Evolutionary conservation across 164 flowering plant genomes (phyloP), one percentile per base, ranked within the genome.

Genomic region (Piper betle): DNA sequence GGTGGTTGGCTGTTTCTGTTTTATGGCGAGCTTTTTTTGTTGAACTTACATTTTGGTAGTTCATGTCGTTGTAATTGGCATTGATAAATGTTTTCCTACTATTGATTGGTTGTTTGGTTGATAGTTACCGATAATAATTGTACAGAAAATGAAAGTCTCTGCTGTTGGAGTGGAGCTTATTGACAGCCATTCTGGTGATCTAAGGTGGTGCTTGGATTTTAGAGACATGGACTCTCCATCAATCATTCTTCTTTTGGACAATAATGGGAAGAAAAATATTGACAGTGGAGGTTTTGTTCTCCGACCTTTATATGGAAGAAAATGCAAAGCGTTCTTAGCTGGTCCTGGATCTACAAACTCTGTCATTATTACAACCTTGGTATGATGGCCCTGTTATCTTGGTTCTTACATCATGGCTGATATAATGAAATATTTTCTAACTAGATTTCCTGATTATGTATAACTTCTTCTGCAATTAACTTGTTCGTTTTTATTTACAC

Each of bases 201-300:
- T 83, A 55, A 86, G 85, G 38, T 93, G 99, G 99, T 85, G 95
- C 74, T 80, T 91, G 78, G 97, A 91, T 75, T 93, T 93, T 73
- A 93, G 99, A 82, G 99, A 93, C 67, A 88, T 93, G 97, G 80
- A 73, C 72, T 79, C 95, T 59, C 95, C 99, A 60, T 89, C 96
- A 15, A 77, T 93, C 62, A 63, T 88, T 64, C 71, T 85, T 63
- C 81, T 93, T 37, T 74, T 85, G 63, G 95, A 87, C 71, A 76
- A 78, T n/a, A 86, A 80, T 74, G 93, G 96, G 20, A 84, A 75
- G 72, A 87, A 76, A 81, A 75, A 63, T 74, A 59, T 53, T 65
- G 96, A 90, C 25, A 71, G 66, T 68, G 89, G 91, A 43, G 93
- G 97, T 68, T 93, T 93, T 78, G 79, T 93, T 78, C 96, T 93